Evolutionary conservation across 2,329 filamentous ascomycete genomes (phyloP).

Genomic region (Diplocarpon rosae): DNA sequence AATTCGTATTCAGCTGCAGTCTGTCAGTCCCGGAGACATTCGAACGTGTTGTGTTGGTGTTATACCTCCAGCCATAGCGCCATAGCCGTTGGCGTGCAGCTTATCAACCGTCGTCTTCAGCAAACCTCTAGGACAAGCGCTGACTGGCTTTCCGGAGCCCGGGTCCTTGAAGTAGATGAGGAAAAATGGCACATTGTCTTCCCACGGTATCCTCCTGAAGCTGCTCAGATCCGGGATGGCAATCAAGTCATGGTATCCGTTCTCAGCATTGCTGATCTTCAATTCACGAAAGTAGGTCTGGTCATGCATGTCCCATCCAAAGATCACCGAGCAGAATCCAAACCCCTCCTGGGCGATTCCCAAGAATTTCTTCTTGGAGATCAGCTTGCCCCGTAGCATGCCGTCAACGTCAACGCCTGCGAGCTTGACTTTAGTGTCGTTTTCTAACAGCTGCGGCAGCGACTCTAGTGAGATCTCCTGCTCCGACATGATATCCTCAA

Average conservation of each 20-base stretch:
- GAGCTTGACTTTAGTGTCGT: slow-evolving; percentile 75
- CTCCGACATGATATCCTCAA: slow-evolving; percentile 16
- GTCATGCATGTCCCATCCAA: slow-evolving; percentile 97
- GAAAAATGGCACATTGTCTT: slow-evolving; percentile 77
- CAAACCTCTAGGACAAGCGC: slow-evolving; percentile 69
- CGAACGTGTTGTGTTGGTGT: slow-evolving; percentile 5
- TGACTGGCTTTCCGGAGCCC: slow-evolving; percentile 59
- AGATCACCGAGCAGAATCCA: slow-evolving; percentile 88
- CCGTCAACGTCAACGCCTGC: slow-evolving; percentile 83
- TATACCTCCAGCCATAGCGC: slow-evolving; percentile 82
- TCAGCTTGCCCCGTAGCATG: slow-evolving; percentile 76
- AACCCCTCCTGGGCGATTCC: slow-evolving; percentile 73
- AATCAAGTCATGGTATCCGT: slow-evolving; percentile 78
- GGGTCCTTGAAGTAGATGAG: slow-evolving; percentile 76
- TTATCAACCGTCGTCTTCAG: slow-evolving; percentile 58
- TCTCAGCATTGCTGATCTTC: slow-evolving; percentile 78
- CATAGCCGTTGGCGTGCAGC: slow-evolving; percentile 56
- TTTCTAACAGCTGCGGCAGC: slow-evolving; percentile 53
- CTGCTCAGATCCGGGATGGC: slow-evolving; percentile 68
- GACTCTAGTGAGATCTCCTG: slow-evolving; percentile 47
- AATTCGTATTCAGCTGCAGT: slow-evolving; percentile 85
- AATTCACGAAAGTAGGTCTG: slow-evolving; percentile 79
- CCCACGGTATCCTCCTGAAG: slow-evolving; percentile 84
- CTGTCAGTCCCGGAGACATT: not conserved
- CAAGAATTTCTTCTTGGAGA: slow-evolving; percentile 88